Conservation (phyloP, 345 rosid species). For the Heritiera littoralis region DNA sequence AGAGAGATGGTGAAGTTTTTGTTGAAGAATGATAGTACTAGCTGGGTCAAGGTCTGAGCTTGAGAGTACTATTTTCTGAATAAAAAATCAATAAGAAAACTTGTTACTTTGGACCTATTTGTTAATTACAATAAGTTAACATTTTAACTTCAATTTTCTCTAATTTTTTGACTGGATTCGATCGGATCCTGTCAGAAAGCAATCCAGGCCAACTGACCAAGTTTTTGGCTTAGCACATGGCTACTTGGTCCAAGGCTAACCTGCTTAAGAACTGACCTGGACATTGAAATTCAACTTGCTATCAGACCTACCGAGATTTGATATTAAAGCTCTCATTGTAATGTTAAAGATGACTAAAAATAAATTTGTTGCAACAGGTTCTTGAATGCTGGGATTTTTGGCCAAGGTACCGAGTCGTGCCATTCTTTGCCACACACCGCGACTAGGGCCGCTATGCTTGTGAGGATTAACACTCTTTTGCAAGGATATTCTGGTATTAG, state of each 20-base stretch:
- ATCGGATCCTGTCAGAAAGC: neutral
- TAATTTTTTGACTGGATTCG: neutral
- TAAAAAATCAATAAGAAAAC: neutral
- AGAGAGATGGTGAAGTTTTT: neutral
- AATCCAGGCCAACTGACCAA: neutral
- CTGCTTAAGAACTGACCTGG: neutral
- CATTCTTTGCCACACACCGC: constrained; percentile 63
- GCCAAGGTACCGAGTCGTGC: constrained; percentile 53
- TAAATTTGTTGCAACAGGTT: constrained; percentile 35
- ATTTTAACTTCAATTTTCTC: neutral
- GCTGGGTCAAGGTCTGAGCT: neutral
- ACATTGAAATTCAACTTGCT: neutral
- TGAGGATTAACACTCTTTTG: constrained; percentile 71
- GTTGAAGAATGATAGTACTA: neutral
- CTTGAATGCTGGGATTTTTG: constrained; percentile 69
- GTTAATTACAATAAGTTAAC: neutral
- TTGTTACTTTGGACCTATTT: neutral
- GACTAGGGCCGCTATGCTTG: constrained; percentile 77
- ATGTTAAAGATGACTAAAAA: neutral
- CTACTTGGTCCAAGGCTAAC: neutral
- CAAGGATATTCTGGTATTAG: constrained; percentile 80
- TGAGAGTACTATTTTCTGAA: too few species aligned
- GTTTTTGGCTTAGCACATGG: neutral
- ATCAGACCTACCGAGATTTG: neutral
- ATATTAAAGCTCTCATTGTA: too few species aligned